A percentile compares a stretch with the other conserved stretches of the same genome.
Evolutionary conservation across 495 filamentous ascomycete genomes (phyloP).

Genomic region (Lasiosphaeriaceae sp.): DNA sequence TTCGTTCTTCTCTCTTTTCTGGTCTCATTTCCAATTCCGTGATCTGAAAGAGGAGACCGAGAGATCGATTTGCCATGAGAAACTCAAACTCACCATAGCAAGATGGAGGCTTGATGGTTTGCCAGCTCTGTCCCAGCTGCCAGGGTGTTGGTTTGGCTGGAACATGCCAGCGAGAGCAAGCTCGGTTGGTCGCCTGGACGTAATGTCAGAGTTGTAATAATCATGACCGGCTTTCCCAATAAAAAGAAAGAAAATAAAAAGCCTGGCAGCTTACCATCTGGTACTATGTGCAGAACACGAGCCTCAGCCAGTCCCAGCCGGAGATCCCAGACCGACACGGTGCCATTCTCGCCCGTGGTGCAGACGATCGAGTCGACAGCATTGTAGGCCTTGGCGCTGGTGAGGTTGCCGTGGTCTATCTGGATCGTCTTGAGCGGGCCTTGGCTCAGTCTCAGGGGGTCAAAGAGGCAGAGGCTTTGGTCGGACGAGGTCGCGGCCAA

Average conservation of each 20-base stretch:
- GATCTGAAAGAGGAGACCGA: neutral
- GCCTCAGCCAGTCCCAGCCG: constrained; percentile 34
- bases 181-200: constrained; percentile 39
- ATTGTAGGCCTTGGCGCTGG: constrained; percentile 50
- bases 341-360: constrained; percentile 62
- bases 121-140: constrained; percentile 77
- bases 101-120: constrained; percentile 66
- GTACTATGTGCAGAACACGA: constrained; percentile 31
- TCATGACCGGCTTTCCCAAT: constrained; percentile 40
- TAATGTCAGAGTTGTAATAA: neutral
- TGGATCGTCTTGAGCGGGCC: constrained; percentile 38
- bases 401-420: constrained; percentile 52
- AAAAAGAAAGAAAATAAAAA: too few relatives aligned
- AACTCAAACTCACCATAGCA: constrained; percentile 59
- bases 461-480: constrained; percentile 54
- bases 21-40: neutral
- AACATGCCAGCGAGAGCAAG: constrained; percentile 67
- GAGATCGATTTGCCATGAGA: neutral
- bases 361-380: constrained; percentile 39
- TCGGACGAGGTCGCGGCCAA: constrained; percentile 49
- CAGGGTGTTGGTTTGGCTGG: constrained; percentile 52
- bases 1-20: too few relatives aligned
- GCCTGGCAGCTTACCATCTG: constrained; percentile 43
- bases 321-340: constrained; percentile 55
- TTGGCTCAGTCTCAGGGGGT: constrained; percentile 41